Percentiles rank a stretch among this genome's conserved stretches.
These are phyloP conservation scores for Cardamine occulta DNA, from an alignment of 345 rosid species.

Conservation along the genomic window DNA sequence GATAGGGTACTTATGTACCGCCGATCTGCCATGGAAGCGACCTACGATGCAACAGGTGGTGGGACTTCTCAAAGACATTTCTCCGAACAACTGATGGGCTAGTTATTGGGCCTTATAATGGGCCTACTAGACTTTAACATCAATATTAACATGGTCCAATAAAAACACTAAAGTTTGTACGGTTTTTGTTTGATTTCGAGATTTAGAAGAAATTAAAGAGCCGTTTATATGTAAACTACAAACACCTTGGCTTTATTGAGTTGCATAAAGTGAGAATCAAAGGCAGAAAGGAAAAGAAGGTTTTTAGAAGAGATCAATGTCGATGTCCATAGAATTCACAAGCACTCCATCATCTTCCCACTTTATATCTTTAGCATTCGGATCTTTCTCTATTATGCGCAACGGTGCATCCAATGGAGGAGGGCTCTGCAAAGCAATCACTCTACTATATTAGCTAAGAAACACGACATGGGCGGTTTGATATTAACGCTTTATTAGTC, in stretches of 20 bases:
- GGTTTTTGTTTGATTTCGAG: constrained; percentile 3
- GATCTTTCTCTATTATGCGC: constrained; percentile 59
- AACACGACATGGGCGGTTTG: background rate
- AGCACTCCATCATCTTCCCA: constrained; percentile 96
- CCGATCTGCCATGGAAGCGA: constrained; percentile 79
- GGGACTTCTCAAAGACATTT: constrained; percentile 87
- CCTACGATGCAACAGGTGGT: constrained; percentile 95
- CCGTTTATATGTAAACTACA: constrained; percentile 1
- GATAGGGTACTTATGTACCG: constrained; percentile 90
- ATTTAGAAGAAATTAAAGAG: constrained; percentile 26
- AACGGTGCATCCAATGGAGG: constrained; percentile 75
- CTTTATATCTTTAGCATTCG: constrained; percentile 54
- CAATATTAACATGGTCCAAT: constrained; percentile 9
- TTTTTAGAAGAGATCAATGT: constrained; percentile 69
- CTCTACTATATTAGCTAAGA: background rate
- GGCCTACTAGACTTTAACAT: constrained; percentile 12
- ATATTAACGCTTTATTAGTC: background rate
- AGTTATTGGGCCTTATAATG: constrained; percentile 1
- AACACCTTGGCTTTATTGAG: constrained; percentile 28
- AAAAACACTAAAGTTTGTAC: background rate
- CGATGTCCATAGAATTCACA: constrained; percentile 59
- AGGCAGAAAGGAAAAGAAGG: constrained; percentile 5
- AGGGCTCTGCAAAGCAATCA: constrained; percentile 75
- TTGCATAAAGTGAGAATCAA: constrained; percentile 14
- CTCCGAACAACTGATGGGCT: constrained; percentile 18